Conservation (phyloP, 208 protist species). For the Willaertia magna region DNA sequence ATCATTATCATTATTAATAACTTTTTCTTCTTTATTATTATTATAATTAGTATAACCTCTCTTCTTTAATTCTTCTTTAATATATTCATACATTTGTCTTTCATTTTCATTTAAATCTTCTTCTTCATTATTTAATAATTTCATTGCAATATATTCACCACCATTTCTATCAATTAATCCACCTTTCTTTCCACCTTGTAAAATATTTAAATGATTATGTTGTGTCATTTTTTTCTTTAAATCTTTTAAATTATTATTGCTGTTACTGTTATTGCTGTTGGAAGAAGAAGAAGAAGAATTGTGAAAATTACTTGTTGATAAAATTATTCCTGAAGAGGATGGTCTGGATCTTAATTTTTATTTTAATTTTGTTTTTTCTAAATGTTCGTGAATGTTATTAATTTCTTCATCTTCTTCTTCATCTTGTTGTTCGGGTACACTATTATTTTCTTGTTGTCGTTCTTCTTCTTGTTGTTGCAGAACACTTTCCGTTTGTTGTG, state of each 20-base stretch:
- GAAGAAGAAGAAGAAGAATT: no score
- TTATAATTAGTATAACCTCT: not conserved
- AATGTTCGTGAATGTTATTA: not conserved
- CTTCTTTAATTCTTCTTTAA: not conserved
- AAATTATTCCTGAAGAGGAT: not conserved
- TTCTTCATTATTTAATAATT: not conserved
- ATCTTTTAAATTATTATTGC: not conserved
- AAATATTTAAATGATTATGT: not conserved
- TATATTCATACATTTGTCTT: not conserved
- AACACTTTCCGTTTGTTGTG: no score
- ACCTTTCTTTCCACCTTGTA: not conserved
- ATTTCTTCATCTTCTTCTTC: not conserved
- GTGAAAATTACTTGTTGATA: not conserved
- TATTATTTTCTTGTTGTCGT: not conserved
- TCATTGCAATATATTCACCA: not conserved
- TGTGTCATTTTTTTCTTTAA: not conserved
- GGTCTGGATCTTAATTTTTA: not conserved
- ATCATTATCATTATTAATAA: not conserved
- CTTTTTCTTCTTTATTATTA: not conserved
- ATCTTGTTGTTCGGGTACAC: not conserved
- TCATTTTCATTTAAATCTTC: not conserved
- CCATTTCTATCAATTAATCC: not conserved
- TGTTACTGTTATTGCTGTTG: no score
- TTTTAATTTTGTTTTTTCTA: not conserved
- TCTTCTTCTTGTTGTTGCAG: not conserved